These are phyloP conservation scores for Cystoderma amianthinum DNA, from an alignment of 768 basidiomycete species.

Conservation along the genomic window DNA sequence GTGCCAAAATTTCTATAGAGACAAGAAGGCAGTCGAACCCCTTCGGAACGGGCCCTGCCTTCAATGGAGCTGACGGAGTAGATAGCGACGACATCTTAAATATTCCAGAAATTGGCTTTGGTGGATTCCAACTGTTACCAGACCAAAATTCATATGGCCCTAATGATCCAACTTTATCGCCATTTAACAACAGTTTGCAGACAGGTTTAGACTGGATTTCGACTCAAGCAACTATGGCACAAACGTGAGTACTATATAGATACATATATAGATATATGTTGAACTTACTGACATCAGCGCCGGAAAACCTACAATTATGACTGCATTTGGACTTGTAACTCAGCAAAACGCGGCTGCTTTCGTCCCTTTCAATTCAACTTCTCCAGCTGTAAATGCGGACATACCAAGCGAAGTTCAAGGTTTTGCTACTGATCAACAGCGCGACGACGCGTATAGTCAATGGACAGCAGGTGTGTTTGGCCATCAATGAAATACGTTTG, in stretches of 20 bases:
- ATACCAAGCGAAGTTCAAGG: slow-evolving; percentile 18
- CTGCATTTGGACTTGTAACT: slow-evolving; percentile 59
- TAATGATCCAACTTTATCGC: slow-evolving; percentile 38
- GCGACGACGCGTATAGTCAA: slow-evolving; percentile 42
- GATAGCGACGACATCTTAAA: slow-evolving; percentile 59
- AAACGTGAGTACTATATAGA: slow-evolving; percentile 28
- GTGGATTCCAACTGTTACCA: slow-evolving; percentile 61
- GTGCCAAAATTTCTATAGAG: slow-evolving; percentile 17
- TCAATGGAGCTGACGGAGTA: slow-evolving; percentile 59
- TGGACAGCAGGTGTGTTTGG: slow-evolving; percentile 45
- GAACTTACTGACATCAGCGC: slow-evolving; percentile 25
- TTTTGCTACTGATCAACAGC: slow-evolving; percentile 47
- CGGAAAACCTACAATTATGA: slow-evolving; percentile 47
- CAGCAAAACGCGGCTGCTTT: slow-evolving; percentile 43
- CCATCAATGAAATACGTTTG: too few species aligned
- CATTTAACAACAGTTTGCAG: slow-evolving; percentile 47
- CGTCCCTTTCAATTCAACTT: slow-evolving; percentile 54
- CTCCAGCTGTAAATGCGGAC: slow-evolving; percentile 23
- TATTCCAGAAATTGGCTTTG: slow-evolving; percentile 51
- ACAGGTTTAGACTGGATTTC: slow-evolving; percentile 50
- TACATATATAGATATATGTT: not conserved
- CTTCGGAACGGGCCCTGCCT: slow-evolving; percentile 36
- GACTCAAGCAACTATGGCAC: slow-evolving; percentile 34
- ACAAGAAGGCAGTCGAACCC: slow-evolving; percentile 38
- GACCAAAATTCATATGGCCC: slow-evolving; percentile 54